Percentiles rank a stretch among this genome's conserved stretches.
phyloP scores from a whole-genome alignment of 2,329 filamentous ascomycete genomes.

The Diaporthe vaccinii region DNA sequence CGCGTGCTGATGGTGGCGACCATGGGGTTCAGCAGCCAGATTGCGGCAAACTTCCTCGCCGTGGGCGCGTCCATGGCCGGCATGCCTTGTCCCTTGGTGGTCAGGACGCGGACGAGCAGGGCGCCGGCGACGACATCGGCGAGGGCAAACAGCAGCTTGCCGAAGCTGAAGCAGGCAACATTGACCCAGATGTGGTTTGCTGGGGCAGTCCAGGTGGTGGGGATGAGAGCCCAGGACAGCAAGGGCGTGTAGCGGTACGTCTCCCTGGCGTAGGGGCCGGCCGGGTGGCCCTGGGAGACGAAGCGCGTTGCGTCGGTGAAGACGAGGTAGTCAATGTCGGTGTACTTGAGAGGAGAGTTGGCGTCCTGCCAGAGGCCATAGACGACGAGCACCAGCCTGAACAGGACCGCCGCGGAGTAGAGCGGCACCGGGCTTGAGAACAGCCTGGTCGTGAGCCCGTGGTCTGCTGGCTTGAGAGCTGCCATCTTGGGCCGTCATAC shows the following conservation, averaged over 20 bases:
- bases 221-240: constrained; percentile 89
- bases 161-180: constrained; percentile 79
- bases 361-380: constrained; percentile 96
- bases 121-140: constrained; percentile 89
- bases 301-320: constrained; percentile 96
- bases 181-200: constrained; percentile 47
- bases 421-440: constrained; percentile 61
- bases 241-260: constrained; percentile 98
- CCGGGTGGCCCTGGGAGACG: constrained; percentile 66
- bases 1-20: constrained; percentile 96
- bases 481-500: constrained; percentile 7
- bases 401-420: constrained; percentile 69
- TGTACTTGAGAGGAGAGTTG: constrained; percentile 94
- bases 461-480: constrained; percentile 6
- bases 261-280: constrained; percentile 86
- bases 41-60: constrained; percentile 82
- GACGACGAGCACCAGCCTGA: constrained; percentile 81
- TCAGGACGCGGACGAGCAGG: constrained; percentile 70
- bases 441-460: constrained; percentile 46
- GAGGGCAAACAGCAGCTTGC: constrained; percentile 87
- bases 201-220: constrained; percentile 71
- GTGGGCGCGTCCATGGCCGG: constrained; percentile 60
- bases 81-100: constrained; percentile 47
- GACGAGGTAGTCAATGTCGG: constrained; percentile 98
- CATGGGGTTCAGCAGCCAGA: constrained; percentile 98